phyloP scores from a whole-genome alignment of 1,284 basidiomycete genomes.

The Termitomyces sp. region DNA sequence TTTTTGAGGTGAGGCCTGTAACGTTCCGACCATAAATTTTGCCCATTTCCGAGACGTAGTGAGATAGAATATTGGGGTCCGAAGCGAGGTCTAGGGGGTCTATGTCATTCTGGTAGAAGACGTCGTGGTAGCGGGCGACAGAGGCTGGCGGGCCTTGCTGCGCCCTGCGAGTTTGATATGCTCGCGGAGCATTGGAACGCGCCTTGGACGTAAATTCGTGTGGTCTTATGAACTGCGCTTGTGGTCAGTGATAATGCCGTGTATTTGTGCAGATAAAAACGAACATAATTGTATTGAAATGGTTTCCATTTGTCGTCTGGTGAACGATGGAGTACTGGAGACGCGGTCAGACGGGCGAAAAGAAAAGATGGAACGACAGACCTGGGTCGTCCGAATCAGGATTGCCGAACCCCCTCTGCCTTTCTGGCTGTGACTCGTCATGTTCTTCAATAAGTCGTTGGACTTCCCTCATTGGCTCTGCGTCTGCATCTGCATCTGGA shows the following conservation, averaged over 20 bases:
- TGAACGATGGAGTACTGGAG: neutral
- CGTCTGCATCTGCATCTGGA: neutral
- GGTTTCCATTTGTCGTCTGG: constrained; percentile 19
- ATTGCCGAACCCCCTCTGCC: neutral
- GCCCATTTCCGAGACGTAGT: constrained; percentile 80
- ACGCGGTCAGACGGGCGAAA: neutral
- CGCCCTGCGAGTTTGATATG: constrained; percentile 22
- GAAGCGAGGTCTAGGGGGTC: constrained; percentile 64
- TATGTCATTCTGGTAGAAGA: constrained; percentile 62
- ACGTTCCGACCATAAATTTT: constrained; percentile 70
- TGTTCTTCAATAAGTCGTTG: neutral
- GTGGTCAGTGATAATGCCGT: constrained; percentile 3
- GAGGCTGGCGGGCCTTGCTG: constrained; percentile 46
- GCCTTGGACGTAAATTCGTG: constrained; percentile 39
- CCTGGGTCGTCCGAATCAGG: neutral
- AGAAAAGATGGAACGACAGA: neutral
- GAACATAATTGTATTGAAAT: constrained; percentile 21
- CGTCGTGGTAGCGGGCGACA: constrained; percentile 53
- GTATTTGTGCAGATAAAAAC: constrained; percentile 1
- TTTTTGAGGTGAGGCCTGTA: constrained; percentile 78
- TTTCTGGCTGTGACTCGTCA: neutral
- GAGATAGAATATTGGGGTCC: constrained; percentile 66
- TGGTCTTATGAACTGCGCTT: constrained; percentile 38
- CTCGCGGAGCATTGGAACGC: constrained; percentile 24
- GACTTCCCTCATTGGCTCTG: neutral